phyloP scores from a whole-genome alignment of 192 early-diverging fungal species.

The Backusella parvicylindrica region DNA sequence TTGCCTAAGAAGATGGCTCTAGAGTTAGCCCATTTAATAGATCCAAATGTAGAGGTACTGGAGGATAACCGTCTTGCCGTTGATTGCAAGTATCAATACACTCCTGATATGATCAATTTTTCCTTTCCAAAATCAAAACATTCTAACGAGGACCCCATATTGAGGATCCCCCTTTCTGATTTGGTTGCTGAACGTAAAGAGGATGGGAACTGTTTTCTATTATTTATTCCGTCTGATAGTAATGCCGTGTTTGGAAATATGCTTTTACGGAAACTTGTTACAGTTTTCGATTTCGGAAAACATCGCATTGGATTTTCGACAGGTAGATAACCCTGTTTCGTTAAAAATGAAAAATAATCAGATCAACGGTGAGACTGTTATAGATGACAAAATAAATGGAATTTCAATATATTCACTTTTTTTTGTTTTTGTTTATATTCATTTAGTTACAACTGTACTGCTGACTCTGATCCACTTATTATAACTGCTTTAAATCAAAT shows the following conservation, averaged over 20 bases:
- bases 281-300: slow-evolving; percentile 24
- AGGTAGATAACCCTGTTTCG: too few relatives aligned
- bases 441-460: neutral
- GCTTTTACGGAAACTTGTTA: slow-evolving; percentile 16
- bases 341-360: neutral
- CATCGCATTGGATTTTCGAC: slow-evolving; percentile 25
- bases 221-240: slow-evolving; percentile 1
- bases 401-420: neutral
- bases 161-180: slow-evolving; percentile 10
- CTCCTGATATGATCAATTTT: neutral
- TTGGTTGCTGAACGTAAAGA: neutral
- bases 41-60: neutral
- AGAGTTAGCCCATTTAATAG: slow-evolving; percentile 2
- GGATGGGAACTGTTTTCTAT: slow-evolving; percentile 2
- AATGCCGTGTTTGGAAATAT: slow-evolving; percentile 19
- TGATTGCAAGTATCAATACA: slow-evolving; percentile 6
- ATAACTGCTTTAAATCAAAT: neutral
- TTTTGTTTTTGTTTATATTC: neutral
- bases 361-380: neutral
- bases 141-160: neutral
- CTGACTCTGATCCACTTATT: too few relatives aligned
- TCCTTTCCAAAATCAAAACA: neutral
- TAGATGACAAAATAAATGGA: neutral
- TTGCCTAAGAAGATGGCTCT: slow-evolving; percentile 6
- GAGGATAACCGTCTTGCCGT: neutral